These are phyloP conservation scores for Cryomyces antarcticus DNA, from an alignment of 495 filamentous ascomycete genomes.

Conservation along the genomic window DNA sequence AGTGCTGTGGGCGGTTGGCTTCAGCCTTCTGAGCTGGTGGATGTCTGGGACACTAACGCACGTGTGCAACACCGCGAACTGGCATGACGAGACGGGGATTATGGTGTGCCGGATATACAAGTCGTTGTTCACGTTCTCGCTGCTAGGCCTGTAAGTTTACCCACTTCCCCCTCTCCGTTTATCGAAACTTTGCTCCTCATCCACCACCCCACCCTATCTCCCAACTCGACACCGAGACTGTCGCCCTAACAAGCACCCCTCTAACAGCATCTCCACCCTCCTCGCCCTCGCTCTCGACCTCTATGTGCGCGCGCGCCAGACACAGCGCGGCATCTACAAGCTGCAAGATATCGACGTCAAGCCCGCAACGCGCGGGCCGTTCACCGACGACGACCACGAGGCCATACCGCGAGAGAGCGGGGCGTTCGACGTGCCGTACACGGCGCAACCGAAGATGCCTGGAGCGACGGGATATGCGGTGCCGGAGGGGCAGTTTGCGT, in stretches of 20 bases:
- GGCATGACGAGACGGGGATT: constrained; percentile 35
- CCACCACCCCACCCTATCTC: not conserved
- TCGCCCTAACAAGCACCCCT: not conserved
- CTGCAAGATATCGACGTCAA: constrained; percentile 11
- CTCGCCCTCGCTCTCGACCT: constrained; percentile 30
- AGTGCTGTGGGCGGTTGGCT: constrained; percentile 35
- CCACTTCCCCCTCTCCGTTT: not conserved
- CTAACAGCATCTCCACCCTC: constrained; percentile 20
- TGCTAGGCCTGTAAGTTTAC: constrained; percentile 23
- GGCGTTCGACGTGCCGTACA: constrained; percentile 2
- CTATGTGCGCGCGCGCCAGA: constrained; percentile 24
- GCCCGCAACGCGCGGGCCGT: constrained; percentile 3
- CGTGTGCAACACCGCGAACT: constrained; percentile 31
- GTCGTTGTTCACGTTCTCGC: constrained; percentile 40
- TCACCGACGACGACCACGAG: constrained; percentile 3
- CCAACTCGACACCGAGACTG: not conserved
- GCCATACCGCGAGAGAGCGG: constrained; percentile 3
- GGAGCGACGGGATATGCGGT: constrained; percentile 12
- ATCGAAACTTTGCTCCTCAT: not conserved
- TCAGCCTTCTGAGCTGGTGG: constrained; percentile 36
- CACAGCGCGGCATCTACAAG: constrained; percentile 27
- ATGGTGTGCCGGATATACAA: constrained; percentile 46
- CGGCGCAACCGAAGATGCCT: not conserved
- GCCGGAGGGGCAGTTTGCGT: constrained; percentile 15
- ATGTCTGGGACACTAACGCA: constrained; percentile 35